These are phyloP conservation scores for Russula brevipes DNA, from an alignment of 768 basidiomycete species.

Conservation along the genomic window DNA sequence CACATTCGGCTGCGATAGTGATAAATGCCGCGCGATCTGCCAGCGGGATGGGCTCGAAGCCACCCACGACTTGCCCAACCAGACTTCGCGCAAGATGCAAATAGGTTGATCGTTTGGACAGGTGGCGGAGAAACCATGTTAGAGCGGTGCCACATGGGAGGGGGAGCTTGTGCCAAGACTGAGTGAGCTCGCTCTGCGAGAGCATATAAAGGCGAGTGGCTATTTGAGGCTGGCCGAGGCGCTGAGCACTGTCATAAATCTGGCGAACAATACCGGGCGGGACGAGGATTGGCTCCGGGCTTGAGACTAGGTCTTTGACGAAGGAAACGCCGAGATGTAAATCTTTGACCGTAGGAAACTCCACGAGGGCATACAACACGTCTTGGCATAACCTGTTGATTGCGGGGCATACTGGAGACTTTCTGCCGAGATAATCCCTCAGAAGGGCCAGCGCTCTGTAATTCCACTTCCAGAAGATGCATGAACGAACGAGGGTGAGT, in stretches of 20 bases:
- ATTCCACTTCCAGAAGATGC: conserved; percentile 52
- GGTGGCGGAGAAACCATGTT: conserved; percentile 49
- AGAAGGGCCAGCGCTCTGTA: conserved; percentile 40
- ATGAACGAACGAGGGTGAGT: conserved; percentile 46
- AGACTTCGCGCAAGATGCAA: conserved; percentile 46
- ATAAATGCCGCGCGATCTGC: conserved; percentile 49
- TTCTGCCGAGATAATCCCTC: conserved; percentile 29
- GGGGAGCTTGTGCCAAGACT: conserved; percentile 40
- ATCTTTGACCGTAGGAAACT: conserved; percentile 28
- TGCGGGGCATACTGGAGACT: conserved; percentile 26
- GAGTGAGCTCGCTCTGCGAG: conserved; percentile 36
- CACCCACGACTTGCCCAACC: conserved; percentile 44
- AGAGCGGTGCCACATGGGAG: conserved; percentile 44
- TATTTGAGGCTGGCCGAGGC: conserved; percentile 28
- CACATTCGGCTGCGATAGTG: conserved; percentile 39
- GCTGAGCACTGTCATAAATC: conserved; percentile 25
- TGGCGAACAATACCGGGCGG: conserved; percentile 41
- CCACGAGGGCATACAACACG: conserved; percentile 30
- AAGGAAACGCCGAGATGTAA: conserved; percentile 40
- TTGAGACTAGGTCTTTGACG: conserved; percentile 38
- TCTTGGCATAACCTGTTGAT: conserved; percentile 40
- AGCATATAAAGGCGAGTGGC: conserved; percentile 46
- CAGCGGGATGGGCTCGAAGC: conserved; percentile 39
- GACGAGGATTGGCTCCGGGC: conserved; percentile 32
- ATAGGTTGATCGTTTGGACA: conserved; percentile 37